A percentile compares a stretch with the other conserved stretches of the same genome.
phyloP scores from a whole-genome alignment of 768 basidiomycete species.

The Exidia glandulosa region DNA sequence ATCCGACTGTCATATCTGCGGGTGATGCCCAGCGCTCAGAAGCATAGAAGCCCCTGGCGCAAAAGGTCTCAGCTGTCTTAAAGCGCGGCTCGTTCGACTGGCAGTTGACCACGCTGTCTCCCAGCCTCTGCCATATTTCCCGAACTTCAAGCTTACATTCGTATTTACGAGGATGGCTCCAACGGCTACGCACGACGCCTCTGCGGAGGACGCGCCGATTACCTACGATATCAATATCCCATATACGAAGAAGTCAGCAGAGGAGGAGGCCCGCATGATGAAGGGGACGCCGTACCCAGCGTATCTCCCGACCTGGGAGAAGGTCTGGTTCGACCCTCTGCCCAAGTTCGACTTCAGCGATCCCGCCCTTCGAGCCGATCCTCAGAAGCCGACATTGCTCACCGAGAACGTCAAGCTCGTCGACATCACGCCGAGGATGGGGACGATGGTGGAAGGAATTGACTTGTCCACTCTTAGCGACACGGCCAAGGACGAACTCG shows the following conservation, averaged over 20 bases:
- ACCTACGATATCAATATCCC: background rate
- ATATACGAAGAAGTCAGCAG: background rate
- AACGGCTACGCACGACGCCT: too few relatives aligned
- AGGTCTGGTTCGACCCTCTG: background rate
- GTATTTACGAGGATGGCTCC: too few relatives aligned
- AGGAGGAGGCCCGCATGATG: background rate
- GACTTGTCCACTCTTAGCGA: background rate
- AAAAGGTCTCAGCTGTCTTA: too few relatives aligned
- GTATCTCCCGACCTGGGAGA: background rate
- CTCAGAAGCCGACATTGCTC: background rate
- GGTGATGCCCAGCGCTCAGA: too few relatives aligned
- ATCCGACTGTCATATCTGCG: too few relatives aligned
- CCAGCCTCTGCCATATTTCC: too few relatives aligned
- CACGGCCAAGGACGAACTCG: background rate
- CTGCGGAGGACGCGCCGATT: too few relatives aligned
- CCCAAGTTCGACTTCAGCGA: background rate
- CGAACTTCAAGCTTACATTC: too few relatives aligned
- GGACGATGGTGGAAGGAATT: background rate
- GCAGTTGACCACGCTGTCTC: too few relatives aligned
- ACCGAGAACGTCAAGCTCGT: background rate
- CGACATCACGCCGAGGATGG: background rate
- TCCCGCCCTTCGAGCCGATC: background rate
- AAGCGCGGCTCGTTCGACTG: too few relatives aligned
- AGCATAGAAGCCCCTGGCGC: too few relatives aligned
- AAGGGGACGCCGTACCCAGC: background rate